Base-by-base conservation (phyloP, 495 filamentous ascomycete genomes). In the Tuber indicum region DNA sequence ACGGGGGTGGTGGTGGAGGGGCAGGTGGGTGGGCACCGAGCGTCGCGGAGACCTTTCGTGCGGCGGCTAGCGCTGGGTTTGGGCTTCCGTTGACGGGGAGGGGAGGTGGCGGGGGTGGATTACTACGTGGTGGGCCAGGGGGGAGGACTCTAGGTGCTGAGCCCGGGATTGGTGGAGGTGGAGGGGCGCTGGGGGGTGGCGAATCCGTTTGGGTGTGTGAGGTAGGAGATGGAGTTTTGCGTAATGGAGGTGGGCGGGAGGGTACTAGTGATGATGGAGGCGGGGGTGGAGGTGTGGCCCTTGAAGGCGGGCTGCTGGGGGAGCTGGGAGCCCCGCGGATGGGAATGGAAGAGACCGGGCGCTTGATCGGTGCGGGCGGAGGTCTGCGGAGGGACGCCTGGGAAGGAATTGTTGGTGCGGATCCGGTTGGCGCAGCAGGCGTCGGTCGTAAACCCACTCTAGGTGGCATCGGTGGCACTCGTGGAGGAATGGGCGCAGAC, bases 401-500 rank as follows among this genome's bases (percentile, higher is more conserved):
- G 12, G 82, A 84, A 73, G 88, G 86, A 77, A 85, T 84, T 49
- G 85, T 81, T 58, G 85, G 84, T 9, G 72, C 70, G 75, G 87
- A 83, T 44, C 86, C 82, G 9, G 70, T 72, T 66, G 81, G 74
- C 23, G 79, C 75, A 49, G 49, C 70, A 74, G 74, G 66, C 73
- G 72, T 75, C 36, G 77, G 81, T 3, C 58, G 58, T 32, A 66
- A 66, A 66, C 58, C 58, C 44, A 86, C 79, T 74, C 87, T 84
- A 10, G 86, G 86, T 8, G 87, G 87, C 41, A 86, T 85, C 19
- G 84, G 84, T 45, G 87, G 84, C 87, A 79, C 87, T 86, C 83
- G 89, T 32, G 87, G 88, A 74, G 86, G 87, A 43, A 87, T 84
- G 79, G 89, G 85, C 49, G 86, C 84, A 77, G 88, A 82, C 47